Base-by-base conservation (phyloP, 208 protist genomes). In the Jaenimonas drosophilae region DNA sequence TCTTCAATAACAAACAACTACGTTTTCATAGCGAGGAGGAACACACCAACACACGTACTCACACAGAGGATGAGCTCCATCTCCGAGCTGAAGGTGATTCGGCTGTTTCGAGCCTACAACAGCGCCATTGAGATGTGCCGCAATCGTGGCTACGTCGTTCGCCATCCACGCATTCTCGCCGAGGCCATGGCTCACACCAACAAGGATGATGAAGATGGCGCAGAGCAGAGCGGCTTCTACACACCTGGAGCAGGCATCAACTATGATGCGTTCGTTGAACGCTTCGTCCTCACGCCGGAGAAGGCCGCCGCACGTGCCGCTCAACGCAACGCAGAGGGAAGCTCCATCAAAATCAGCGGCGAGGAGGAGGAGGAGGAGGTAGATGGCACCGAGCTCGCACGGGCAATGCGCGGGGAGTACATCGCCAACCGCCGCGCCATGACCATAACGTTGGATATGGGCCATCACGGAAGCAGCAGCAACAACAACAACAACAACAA, bases 41-140 rank as follows among this genome's bases (percentile, higher is more conserved):
- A n/a, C 20, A 34, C 23, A 44, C 2, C 31, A 14, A 45, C n/a
- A 25, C 48, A 32, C 20, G 43, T 38, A 39, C 37, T 17, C n/a
- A 41, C 26, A 44, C 26, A 61, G 37, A 25, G 16, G 19, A 91
- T 92, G 83, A 70, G 60, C 9, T 88, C 77, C 3, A 81, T 83
- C 20, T 60, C 72, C 36, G 76, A 88, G 41, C 52, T 92, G 14
- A 77, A 78, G 38, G 38, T 76, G 25, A 68, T 83, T 31, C 76
- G 80, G 4, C 36, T 89, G 14, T 93, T 82, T 45, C 79, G 84
- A 12, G 78, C 73, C n/a, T 76, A 69, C 47, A 86, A 88, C 58
- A 93, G 79, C 16, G 58, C 69, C 14, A 69, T 89, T 23, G 76
- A 82, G 36, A 60, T 93, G 43, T 87, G 76, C 44, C 59, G 64